phyloP scores from a whole-genome alignment of 345 rosid genomes.

The Zanthoxylum bungeanum region DNA sequence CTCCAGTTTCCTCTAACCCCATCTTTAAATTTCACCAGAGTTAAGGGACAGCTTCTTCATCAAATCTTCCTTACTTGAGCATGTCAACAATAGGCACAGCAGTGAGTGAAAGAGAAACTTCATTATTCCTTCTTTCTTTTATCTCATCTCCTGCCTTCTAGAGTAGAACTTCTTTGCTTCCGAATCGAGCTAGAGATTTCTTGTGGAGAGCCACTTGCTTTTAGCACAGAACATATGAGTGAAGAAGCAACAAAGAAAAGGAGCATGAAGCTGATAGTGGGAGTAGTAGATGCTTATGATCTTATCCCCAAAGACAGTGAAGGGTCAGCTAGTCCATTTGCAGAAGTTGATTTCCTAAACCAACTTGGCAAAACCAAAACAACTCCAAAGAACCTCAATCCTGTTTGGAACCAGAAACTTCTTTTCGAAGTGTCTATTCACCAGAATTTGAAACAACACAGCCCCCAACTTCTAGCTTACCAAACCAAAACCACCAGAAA shows the following conservation, averaged over 20 bases:
- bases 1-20: conserved; percentile 21
- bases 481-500: too few species aligned
- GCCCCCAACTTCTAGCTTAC: too few species aligned
- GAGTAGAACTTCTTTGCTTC: conserved; percentile 58
- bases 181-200: conserved; percentile 38
- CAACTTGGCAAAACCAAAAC: conserved; percentile 47
- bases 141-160: conserved; percentile 15
- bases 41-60: conserved; percentile 34
- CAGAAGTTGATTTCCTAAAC: conserved; percentile 49
- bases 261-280: conserved; percentile 39
- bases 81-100: background rate
- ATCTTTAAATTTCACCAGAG: background rate
- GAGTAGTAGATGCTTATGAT: conserved; percentile 53
- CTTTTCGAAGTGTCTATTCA: too few species aligned
- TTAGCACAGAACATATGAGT: conserved; percentile 27
- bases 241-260: conserved; percentile 31
- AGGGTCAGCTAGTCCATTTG: conserved; percentile 51
- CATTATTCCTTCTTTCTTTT: conserved; percentile 21
- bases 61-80: conserved; percentile 61
- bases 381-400: conserved; percentile 40
- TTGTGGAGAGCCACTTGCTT: conserved; percentile 30
- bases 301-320: conserved; percentile 54
- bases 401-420: conserved; percentile 56
- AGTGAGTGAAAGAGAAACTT: conserved; percentile 10
- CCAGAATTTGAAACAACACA: too few species aligned